Conservation (phyloP, 768 basidiomycete species). For the Termitomyces sp. region DNA sequence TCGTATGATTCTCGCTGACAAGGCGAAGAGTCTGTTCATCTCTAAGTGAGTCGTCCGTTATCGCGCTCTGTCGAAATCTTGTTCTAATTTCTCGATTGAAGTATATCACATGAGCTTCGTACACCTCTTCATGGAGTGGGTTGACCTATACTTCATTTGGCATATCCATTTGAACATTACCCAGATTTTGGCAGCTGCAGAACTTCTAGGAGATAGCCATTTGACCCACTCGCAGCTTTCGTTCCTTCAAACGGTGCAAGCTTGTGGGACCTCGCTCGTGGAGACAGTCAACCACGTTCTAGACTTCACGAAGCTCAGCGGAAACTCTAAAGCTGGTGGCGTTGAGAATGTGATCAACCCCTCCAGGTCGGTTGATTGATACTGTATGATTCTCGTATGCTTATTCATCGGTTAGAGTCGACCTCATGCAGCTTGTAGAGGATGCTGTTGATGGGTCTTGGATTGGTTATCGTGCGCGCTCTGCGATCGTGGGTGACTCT, state of each 20-base stretch:
- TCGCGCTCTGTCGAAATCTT: not conserved
- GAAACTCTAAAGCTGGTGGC: slow-evolving; percentile 75
- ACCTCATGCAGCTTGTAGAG: slow-evolving; percentile 79
- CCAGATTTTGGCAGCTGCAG: slow-evolving; percentile 87
- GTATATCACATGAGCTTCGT: slow-evolving; percentile 87
- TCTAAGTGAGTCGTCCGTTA: slow-evolving; percentile 61
- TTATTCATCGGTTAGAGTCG: slow-evolving; percentile 39
- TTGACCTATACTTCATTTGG: slow-evolving; percentile 3
- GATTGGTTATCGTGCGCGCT: slow-evolving; percentile 87
- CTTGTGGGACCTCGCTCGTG: slow-evolving; percentile 91
- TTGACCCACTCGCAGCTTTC: slow-evolving; percentile 79
- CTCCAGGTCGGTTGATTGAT: slow-evolving; percentile 46
- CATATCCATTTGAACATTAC: not conserved
- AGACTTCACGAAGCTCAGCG: slow-evolving; percentile 93
- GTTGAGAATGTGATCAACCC: slow-evolving; percentile 72
- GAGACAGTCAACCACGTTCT: slow-evolving; percentile 97
- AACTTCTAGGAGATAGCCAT: slow-evolving; percentile 82
- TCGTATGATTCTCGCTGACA: slow-evolving; percentile 91
- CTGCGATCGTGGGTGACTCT: slow-evolving; percentile 62
- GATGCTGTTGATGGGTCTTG: slow-evolving; percentile 92
- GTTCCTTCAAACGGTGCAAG: slow-evolving; percentile 90
- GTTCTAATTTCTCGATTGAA: slow-evolving; percentile 21
- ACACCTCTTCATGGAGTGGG: slow-evolving; percentile 88
- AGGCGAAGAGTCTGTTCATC: slow-evolving; percentile 89
- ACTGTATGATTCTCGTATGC: not conserved